phyloP scores from a whole-genome alignment of 2,329 filamentous ascomycete genomes.

The Aureobasidium musti region DNA sequence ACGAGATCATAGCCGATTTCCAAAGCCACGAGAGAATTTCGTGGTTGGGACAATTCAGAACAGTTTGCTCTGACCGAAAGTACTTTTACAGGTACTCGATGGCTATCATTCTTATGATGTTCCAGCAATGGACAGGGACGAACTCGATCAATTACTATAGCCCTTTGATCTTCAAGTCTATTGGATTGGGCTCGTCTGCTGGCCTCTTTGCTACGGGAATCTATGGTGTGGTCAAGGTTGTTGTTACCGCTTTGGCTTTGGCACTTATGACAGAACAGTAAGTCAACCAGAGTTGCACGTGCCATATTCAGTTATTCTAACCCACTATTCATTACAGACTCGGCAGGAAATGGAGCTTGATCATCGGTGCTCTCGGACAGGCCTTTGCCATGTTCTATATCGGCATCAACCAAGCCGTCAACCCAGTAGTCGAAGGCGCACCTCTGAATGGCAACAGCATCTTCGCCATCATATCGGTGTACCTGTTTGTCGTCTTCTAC shows the following conservation, averaged over 20 bases:
- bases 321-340: constrained; percentile 30
- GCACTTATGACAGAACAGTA: constrained; percentile 49
- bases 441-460: constrained; percentile 62
- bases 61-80: constrained; percentile 43
- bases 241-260: constrained; percentile 48
- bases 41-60: constrained; percentile 44
- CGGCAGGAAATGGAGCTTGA: constrained; percentile 49
- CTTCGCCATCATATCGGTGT: constrained; percentile 56
- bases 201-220: constrained; percentile 51
- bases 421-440: constrained; percentile 56
- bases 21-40: constrained; percentile 48
- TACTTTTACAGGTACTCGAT: constrained; percentile 48
- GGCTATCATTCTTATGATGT: constrained; percentile 50
- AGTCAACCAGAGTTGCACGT: background rate
- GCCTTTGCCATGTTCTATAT: constrained; percentile 50
- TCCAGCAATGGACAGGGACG: constrained; percentile 44
- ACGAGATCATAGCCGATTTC: constrained; percentile 40
- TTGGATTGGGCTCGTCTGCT: constrained; percentile 46
- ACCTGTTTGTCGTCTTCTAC: constrained; percentile 53
- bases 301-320: background rate
- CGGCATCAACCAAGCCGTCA: constrained; percentile 37
- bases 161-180: constrained; percentile 45
- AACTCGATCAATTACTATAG: constrained; percentile 40
- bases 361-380: constrained; percentile 48
- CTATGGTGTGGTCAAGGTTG: constrained; percentile 52